Evolutionary conservation across 2,329 filamentous ascomycete species (phyloP).

Genomic region (Monosporascus sp.): DNA sequence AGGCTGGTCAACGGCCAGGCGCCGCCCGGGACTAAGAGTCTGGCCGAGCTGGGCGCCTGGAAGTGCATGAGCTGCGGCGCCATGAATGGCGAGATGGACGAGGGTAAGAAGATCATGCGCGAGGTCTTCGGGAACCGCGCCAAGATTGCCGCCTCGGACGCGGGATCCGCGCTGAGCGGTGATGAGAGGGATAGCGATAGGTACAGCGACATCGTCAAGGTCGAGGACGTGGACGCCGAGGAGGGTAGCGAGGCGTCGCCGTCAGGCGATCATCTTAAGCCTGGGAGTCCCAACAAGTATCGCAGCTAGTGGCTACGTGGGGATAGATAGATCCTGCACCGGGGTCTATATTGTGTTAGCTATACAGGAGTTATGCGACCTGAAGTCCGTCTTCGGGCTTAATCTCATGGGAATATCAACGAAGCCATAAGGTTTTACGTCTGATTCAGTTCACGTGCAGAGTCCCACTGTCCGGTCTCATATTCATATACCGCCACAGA

Average conservation of each 20-base stretch:
- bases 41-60: constrained; percentile 82
- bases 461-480: too few relatives aligned
- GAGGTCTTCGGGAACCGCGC: constrained; percentile 44
- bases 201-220: constrained; percentile 17
- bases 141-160: neutral
- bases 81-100: constrained; percentile 76
- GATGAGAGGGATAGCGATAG: constrained; percentile 14
- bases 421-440: too few relatives aligned
- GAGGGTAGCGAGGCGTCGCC: constrained; percentile 8
- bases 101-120: constrained; percentile 66
- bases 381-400: too few relatives aligned
- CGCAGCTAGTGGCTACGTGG: too few relatives aligned
- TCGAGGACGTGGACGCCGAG: constrained; percentile 15
- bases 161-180: neutral
- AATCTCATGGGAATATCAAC: too few relatives aligned
- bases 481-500: too few relatives aligned
- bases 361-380: too few relatives aligned
- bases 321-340: too few relatives aligned
- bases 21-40: constrained; percentile 72
- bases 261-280: too few relatives aligned
- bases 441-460: too few relatives aligned
- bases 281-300: too few relatives aligned
- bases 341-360: too few relatives aligned
- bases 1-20: constrained; percentile 93
- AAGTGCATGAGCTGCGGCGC: constrained; percentile 79